Evolutionary conservation across 306 rosid species (phyloP).

Genomic region (Dalbergia oliveri): DNA sequence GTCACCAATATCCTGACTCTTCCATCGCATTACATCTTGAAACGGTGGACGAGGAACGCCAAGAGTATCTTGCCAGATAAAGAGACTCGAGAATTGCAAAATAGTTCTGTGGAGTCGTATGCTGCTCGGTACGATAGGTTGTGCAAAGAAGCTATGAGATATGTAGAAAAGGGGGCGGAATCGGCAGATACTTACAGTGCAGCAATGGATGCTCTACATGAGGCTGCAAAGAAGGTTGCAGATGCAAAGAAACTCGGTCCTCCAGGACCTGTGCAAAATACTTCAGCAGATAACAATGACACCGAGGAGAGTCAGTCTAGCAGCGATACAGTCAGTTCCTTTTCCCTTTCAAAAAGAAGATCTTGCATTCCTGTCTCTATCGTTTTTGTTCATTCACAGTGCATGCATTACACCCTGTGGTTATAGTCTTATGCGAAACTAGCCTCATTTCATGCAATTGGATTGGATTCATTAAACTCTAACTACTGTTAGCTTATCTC

Average conservation of each 20-base stretch:
- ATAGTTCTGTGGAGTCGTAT: not conserved
- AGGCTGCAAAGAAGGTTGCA: conserved; percentile 22
- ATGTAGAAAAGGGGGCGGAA: conserved; percentile 10
- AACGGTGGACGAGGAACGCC: conserved; percentile 28
- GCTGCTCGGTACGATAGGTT: not conserved
- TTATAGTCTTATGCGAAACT: not conserved
- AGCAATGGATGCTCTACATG: conserved; percentile 1
- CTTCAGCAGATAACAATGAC: conserved; percentile 1
- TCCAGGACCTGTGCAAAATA: not conserved
- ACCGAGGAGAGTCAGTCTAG: conserved; percentile 8
- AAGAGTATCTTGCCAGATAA: not conserved
- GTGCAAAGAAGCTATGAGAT: not conserved
- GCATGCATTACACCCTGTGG: not conserved
- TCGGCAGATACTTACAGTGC: not conserved
- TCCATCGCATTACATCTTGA: conserved; percentile 9
- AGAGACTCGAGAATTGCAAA: not conserved
- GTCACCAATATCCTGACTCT: conserved; percentile 8
- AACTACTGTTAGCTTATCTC: not conserved
- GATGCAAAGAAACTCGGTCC: conserved; percentile 7
- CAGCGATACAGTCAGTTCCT: not conserved
- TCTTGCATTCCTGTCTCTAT: not conserved
- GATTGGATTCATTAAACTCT: not conserved
- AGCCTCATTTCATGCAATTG: not conserved
- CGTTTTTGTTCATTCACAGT: not conserved
- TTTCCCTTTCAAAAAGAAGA: not conserved